Base-by-base conservation (phyloP, 495 filamentous ascomycete genomes). In the Tuber aestivum region DNA sequence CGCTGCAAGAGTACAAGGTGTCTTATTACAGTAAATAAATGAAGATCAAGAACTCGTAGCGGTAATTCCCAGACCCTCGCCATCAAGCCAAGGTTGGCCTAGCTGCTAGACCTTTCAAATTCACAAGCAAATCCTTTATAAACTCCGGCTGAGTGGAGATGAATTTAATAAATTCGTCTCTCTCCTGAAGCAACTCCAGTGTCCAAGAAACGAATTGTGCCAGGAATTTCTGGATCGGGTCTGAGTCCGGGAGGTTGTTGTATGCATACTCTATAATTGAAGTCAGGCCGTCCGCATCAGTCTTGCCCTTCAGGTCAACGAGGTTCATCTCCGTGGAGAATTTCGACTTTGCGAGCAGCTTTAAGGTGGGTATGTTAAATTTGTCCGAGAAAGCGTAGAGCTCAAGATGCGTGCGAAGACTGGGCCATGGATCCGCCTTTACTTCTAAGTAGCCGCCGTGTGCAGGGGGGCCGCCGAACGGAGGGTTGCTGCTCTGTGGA, bases 401-500 rank as follows among this genome's bases (percentile, higher is more conserved):
- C 3, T 35, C n/a, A 65, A 65, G 56, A 6, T 65, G 32, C 27
- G 35, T 7, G 27, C 5, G 56, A 18, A 65, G 56, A 0, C 12
- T 65, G 6, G 56, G 32, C 56, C 56, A 65, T 18, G 14, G 27
- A 20, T 65, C 27, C 27, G 1, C 50, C 2, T 61, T 61, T 16
- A 14, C n/a, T 4, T 0, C 1, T 27, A 23, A 12, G 23, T 0
- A 0, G 48, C n/a, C n/a, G n/a, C n/a, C n/a, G n/a, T n/a, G n/a
- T n/a, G n/a, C n/a, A n/a, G n/a, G n/a, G n/a, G n/a, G n/a, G n/a
- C n/a, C n/a, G n/a, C n/a, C n/a, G n/a, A n/a, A n/a, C n/a, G n/a
- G n/a, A n/a, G n/a, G n/a, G n/a, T n/a, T n/a, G n/a, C n/a, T n/a
- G n/a, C n/a, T n/a, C n/a, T n/a, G n/a, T n/a, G n/a, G 9, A 14